phyloP scores from a whole-genome alignment of 1,139 yeast species.

The Lodderomyces oxycetoniae region DNA sequence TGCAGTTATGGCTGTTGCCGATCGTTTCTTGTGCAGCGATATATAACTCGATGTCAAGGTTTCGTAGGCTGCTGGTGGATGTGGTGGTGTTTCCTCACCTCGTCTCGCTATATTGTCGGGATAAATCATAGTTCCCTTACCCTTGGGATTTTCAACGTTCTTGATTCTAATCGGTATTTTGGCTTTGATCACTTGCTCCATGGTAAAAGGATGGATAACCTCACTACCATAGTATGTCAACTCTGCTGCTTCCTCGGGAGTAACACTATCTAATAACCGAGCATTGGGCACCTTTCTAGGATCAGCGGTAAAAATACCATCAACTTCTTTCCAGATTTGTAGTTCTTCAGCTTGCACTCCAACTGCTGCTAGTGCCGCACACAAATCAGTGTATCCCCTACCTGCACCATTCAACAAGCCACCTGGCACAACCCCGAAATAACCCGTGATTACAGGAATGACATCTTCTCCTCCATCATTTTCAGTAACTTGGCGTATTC shows the following conservation, averaged over 20 bases:
- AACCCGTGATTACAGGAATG: slow-evolving; percentile 94
- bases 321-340: slow-evolving; percentile 98
- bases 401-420: slow-evolving; percentile 91
- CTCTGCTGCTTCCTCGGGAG: slow-evolving; percentile 98
- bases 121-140: slow-evolving; percentile 87
- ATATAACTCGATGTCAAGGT: slow-evolving; percentile 44
- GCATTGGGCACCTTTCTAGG: slow-evolving; percentile 94
- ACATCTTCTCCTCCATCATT: slow-evolving; percentile 40
- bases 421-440: slow-evolving; percentile 92
- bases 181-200: slow-evolving; percentile 97
- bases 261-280: slow-evolving; percentile 75
- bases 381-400: slow-evolving; percentile 93
- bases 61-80: slow-evolving; percentile 79
- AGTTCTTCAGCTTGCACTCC: slow-evolving; percentile 89
- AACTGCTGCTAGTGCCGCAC: slow-evolving; percentile 95
- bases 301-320: slow-evolving; percentile 97
- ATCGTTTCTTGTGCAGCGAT: slow-evolving; percentile 52
- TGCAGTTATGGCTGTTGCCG: slow-evolving; percentile 96
- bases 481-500: slow-evolving; percentile 29
- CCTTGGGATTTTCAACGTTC: slow-evolving; percentile 88
- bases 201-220: slow-evolving; percentile 96
- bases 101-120: slow-evolving; percentile 83
- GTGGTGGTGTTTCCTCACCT: slow-evolving; percentile 90
- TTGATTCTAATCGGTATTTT: slow-evolving; percentile 94
- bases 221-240: slow-evolving; percentile 96